Conservation (phyloP, 495 filamentous ascomycete species). For the Evernia prunastri region DNA sequence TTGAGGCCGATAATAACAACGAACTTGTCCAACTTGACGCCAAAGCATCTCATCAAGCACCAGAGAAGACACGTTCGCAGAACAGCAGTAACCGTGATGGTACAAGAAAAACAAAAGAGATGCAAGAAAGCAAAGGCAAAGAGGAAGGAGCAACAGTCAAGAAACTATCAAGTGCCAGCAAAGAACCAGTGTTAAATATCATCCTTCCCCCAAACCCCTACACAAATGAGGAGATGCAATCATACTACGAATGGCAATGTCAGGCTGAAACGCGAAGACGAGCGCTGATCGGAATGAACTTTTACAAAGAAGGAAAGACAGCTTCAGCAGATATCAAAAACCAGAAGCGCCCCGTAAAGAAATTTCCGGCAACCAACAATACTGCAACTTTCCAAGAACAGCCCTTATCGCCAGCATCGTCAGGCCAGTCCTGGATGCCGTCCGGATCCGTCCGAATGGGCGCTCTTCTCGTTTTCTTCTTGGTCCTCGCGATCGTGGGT, state of each 20-base stretch:
- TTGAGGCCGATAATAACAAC: no score
- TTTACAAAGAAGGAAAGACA: neutral
- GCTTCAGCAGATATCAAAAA: no score
- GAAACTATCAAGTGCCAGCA: neutral
- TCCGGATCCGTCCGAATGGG: neutral
- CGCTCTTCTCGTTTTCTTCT: neutral
- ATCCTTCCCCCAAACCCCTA: neutral
- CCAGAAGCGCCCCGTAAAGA: neutral
- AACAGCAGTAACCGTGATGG: no score
- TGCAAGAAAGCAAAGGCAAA: no score
- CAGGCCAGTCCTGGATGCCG: no score
- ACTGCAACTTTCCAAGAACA: neutral
- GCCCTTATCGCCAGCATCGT: neutral
- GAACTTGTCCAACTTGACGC: no score
- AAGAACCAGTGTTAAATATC: neutral
- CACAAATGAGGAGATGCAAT: neutral
- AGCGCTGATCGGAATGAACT: no score
- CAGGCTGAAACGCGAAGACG: no score
- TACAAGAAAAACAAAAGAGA: no score
- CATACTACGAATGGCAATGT: neutral
- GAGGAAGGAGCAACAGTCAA: neutral
- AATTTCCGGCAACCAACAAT: neutral
- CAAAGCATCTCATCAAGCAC: no score
- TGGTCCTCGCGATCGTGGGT: neutral
- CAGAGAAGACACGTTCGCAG: no score